phyloP scores from a whole-genome alignment of 1,139 yeast species.

The Lizanozyma gosingica region DNA sequence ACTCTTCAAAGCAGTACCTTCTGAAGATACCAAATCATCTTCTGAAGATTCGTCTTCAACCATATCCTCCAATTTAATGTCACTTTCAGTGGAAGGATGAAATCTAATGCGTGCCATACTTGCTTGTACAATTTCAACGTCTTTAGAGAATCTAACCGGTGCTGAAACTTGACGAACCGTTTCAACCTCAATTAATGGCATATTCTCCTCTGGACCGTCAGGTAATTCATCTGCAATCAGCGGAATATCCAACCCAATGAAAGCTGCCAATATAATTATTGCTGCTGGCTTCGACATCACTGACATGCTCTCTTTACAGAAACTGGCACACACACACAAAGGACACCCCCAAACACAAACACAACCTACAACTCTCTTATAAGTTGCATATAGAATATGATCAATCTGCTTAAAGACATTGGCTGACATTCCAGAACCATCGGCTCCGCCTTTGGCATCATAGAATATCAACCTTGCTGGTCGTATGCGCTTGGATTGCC shows the following conservation, averaged over 20 bases:
- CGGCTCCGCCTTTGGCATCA: slow-evolving; percentile 72
- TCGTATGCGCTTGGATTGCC: slow-evolving; percentile 59
- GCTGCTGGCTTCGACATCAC: slow-evolving; percentile 89
- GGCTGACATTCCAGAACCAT: slow-evolving; percentile 71
- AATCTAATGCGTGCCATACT: slow-evolving; percentile 14
- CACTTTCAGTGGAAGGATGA: slow-evolving; percentile 8
- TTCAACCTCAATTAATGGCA: slow-evolving; percentile 61
- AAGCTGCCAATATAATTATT: slow-evolving; percentile 50
- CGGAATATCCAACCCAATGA: slow-evolving; percentile 36
- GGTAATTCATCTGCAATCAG: slow-evolving; percentile 42
- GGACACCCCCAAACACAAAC: slow-evolving; percentile 88
- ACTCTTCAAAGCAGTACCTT: slow-evolving; percentile 4
- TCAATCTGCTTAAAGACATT: slow-evolving; percentile 76
- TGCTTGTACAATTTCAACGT: slow-evolving; percentile 49
- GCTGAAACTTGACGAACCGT: slow-evolving; percentile 49
- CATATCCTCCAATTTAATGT: slow-evolving; percentile 5
- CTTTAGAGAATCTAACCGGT: slow-evolving; percentile 48
- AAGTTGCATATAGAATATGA: slow-evolving; percentile 51
- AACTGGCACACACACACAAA: slow-evolving; percentile 68
- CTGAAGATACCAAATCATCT: not conserved
- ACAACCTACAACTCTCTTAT: slow-evolving; percentile 53
- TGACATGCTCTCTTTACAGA: slow-evolving; percentile 70
- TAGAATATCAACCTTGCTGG: slow-evolving; percentile 83
- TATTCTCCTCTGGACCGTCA: slow-evolving; percentile 78
- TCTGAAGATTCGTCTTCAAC: not conserved